phyloP scores from a whole-genome alignment of 768 basidiomycete species.

The Russula compacta region DNA sequence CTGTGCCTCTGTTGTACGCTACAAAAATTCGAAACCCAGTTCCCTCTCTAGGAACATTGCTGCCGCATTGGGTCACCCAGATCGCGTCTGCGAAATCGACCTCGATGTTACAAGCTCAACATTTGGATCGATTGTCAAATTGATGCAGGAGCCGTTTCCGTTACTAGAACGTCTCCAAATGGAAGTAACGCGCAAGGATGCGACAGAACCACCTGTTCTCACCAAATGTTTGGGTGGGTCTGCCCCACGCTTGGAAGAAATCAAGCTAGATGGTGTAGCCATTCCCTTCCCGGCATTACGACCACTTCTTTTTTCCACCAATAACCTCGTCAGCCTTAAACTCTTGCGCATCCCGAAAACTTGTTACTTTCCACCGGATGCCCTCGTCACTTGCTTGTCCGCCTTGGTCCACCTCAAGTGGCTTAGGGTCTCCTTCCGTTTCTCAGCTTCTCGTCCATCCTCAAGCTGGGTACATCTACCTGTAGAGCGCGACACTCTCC shows the following conservation, averaged over 20 bases:
- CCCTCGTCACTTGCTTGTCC: background rate
- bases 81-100: background rate
- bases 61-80: background rate
- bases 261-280: background rate
- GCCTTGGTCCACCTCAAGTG: background rate
- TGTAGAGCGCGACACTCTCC: background rate
- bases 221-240: conserved; percentile 5
- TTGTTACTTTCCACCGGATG: background rate
- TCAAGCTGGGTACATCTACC: background rate
- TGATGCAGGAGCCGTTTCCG: conserved; percentile 22
- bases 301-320: background rate
- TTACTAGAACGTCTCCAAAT: conserved; percentile 1
- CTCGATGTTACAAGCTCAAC: background rate
- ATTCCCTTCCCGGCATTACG: background rate
- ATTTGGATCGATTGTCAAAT: conserved; percentile 22
- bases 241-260: background rate
- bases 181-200: conserved; percentile 25
- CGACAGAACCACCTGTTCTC: conserved; percentile 26
- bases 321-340: background rate
- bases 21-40: background rate
- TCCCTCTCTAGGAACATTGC: background rate
- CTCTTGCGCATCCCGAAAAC: background rate
- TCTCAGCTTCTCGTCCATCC: background rate
- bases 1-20: background rate
- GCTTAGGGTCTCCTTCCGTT: background rate